Conservation (phyloP, 352 stramenopile species). For the Pythium myriotylum region DNA sequence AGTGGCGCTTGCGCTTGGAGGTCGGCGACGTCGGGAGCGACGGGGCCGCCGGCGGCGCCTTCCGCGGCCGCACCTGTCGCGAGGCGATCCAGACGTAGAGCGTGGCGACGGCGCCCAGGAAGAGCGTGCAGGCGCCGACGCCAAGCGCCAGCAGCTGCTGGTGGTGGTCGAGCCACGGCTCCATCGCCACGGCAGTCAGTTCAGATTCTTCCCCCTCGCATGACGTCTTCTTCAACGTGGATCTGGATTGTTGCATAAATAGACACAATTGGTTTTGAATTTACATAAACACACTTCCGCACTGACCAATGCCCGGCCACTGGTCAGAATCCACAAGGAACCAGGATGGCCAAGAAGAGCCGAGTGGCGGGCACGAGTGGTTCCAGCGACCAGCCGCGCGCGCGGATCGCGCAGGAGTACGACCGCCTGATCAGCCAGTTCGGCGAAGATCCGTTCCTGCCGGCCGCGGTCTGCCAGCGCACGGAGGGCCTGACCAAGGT, state of each 20-base stretch:
- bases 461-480: slow-evolving; percentile 31
- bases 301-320: slow-evolving; percentile 9
- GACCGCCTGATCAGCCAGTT: slow-evolving; percentile 63
- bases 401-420: slow-evolving; percentile 35
- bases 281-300: slow-evolving; percentile 22
- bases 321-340: slow-evolving; percentile 16
- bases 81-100: slow-evolving; percentile 86
- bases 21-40: slow-evolving; percentile 61
- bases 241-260: neutral
- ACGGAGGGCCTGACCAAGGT: slow-evolving; percentile 41
- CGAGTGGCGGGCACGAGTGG: neutral
- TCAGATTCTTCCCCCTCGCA: neutral
- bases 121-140: slow-evolving; percentile 45
- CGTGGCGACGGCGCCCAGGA: slow-evolving; percentile 44
- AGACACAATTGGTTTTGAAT: neutral
- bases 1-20: slow-evolving; percentile 77
- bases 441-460: slow-evolving; percentile 57
- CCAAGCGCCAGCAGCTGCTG: slow-evolving; percentile 27
- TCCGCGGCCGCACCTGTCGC: slow-evolving; percentile 70
- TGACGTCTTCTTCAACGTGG: slow-evolving; percentile 25
- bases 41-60: slow-evolving; percentile 32
- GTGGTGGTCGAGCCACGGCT: neutral
- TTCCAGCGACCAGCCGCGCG: slow-evolving; percentile 10
- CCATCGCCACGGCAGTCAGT: neutral
- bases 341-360: slow-evolving; percentile 21